Conservation (phyloP, 192 early-diverging fungal species). For the Entomortierella chlamydospora region DNA sequence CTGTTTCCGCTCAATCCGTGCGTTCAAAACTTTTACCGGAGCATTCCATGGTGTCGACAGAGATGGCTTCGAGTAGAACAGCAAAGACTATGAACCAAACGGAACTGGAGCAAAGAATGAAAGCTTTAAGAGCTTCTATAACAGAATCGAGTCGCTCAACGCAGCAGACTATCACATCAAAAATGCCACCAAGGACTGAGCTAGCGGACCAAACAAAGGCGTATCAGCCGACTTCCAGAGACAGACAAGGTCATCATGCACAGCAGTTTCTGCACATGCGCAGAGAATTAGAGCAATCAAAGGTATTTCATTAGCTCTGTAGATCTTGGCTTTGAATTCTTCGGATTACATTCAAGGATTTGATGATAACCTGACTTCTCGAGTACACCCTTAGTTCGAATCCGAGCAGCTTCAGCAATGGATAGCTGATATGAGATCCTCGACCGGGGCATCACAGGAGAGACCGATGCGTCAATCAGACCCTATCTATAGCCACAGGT, state of each 20-base stretch:
- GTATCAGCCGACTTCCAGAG: no score
- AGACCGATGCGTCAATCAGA: not conserved
- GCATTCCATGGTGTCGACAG: not conserved
- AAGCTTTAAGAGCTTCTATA: not conserved
- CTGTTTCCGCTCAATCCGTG: not conserved
- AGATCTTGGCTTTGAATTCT: no score
- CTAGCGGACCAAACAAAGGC: no score
- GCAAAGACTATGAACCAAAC: not conserved
- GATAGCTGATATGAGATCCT: constrained; percentile 1
- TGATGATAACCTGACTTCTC: not conserved
- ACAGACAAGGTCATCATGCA: no score
- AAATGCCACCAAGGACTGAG: not conserved
- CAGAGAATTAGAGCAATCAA: constrained; percentile 5
- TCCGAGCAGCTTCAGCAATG: constrained; percentile 19
- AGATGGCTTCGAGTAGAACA: not conserved
- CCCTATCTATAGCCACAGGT: not conserved
- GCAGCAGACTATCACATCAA: not conserved
- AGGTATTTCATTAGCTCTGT: not conserved
- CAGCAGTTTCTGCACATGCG: not conserved
- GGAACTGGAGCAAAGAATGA: constrained; percentile 6
- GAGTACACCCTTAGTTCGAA: not conserved
- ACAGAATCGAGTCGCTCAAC: not conserved
- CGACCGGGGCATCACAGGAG: not conserved
- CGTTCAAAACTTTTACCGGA: not conserved
- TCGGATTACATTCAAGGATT: no score